Percentiles rank a stretch among this genome's conserved stretches.
These are phyloP conservation scores for Rhodotorula diobovata DNA, from an alignment of 768 basidiomycete species.

Conservation along the genomic window DNA sequence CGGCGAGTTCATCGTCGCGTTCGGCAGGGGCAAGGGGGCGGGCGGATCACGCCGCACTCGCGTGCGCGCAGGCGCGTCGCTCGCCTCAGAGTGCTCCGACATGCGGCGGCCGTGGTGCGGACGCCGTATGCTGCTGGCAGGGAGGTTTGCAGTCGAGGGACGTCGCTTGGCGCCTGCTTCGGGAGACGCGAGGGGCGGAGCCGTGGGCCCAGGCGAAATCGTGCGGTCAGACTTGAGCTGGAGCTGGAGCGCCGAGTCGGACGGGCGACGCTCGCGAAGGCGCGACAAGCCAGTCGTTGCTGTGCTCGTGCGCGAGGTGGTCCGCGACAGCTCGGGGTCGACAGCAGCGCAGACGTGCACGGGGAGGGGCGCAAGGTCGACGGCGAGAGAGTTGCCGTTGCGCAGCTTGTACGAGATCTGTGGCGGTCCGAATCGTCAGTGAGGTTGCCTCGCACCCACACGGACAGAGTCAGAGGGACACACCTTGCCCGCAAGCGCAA, in stretches of 20 bases:
- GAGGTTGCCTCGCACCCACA: not conserved
- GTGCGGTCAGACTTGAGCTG: not conserved
- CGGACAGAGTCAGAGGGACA: not conserved
- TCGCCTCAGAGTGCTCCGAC: slow-evolving; percentile 14
- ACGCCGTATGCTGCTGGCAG: not conserved
- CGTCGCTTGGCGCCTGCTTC: not conserved
- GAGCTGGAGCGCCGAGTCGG: slow-evolving; percentile 8
- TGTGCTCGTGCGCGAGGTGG: not conserved
- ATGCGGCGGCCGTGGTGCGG: slow-evolving; percentile 3
- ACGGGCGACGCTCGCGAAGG: slow-evolving; percentile 1
- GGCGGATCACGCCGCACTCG: slow-evolving; percentile 10
- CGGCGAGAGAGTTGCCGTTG: not conserved
- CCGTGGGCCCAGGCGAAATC: not conserved
- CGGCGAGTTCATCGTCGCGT: not conserved
- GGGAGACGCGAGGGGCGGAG: not conserved
- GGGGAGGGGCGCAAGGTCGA: not conserved
- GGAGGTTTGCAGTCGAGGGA: not conserved
- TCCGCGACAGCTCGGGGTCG: not conserved
- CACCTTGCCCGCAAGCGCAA: slow-evolving; percentile 11
- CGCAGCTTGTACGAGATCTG: slow-evolving; percentile 5
- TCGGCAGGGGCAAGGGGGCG: not conserved
- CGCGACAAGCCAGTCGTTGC: not conserved
- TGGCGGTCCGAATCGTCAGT: too few relatives aligned
- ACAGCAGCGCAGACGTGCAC: slow-evolving; percentile 5
- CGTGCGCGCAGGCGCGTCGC: slow-evolving; percentile 16